Conservation (phyloP, 2,329 filamentous ascomycete genomes). For the Fusarium dlaminii region DNA sequence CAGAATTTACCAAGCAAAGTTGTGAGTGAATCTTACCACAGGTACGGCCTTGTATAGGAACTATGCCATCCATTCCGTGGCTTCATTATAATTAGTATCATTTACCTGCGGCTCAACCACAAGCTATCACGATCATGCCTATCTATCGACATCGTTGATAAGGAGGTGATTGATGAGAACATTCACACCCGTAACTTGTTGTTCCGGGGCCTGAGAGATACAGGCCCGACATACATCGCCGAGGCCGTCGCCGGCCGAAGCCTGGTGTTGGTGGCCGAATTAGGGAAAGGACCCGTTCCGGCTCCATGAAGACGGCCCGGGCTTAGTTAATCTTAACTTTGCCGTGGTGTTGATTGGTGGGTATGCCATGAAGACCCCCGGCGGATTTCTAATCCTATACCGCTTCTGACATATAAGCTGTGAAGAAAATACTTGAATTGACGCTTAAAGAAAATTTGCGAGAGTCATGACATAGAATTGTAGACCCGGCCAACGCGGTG, state of each 20-base stretch:
- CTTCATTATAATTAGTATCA: not conserved
- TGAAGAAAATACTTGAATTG: not conserved
- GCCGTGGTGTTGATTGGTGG: constrained; percentile 5
- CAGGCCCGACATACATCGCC: not conserved
- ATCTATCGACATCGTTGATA: not conserved
- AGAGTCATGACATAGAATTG: constrained; percentile 21
- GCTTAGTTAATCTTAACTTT: constrained; percentile 18
- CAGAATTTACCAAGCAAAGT: not conserved
- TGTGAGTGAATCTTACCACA: constrained; percentile 6
- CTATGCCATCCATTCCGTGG: not conserved
- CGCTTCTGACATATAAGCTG: constrained; percentile 6
- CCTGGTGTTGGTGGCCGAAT: constrained; percentile 15
- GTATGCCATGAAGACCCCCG: not conserved
- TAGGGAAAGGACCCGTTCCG: constrained; percentile 24
- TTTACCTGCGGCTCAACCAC: not conserved
- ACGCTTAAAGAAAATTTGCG: not conserved
- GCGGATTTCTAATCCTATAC: constrained; percentile 13
- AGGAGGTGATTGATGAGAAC: not conserved
- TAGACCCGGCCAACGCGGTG: not conserved
- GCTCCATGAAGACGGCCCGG: constrained; percentile 30
- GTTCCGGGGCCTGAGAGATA: not conserved
- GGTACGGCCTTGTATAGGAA: not conserved
- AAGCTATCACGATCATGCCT: not conserved
- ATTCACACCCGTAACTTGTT: not conserved
- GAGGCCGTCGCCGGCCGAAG: constrained; percentile 21